Conservation (phyloP, 148 eudicot species). For the Vaccinium vitisidaea region DNA sequence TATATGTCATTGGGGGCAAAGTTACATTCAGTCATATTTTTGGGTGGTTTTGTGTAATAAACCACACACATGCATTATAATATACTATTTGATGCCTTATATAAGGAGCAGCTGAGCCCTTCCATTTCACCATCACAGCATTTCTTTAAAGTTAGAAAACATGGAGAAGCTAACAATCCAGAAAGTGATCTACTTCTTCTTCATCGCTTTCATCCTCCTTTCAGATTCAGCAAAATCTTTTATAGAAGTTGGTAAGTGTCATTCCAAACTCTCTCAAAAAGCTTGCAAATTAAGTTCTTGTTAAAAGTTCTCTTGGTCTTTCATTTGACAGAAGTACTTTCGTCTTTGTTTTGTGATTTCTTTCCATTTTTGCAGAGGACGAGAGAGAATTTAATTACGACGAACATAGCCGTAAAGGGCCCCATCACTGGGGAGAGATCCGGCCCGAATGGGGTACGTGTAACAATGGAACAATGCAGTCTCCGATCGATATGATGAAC, state of each 20-base stretch:
- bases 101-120: background rate
- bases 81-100: background rate
- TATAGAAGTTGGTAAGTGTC: slow-evolving; percentile 34
- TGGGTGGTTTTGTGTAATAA: background rate
- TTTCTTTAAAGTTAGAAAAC: background rate
- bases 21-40: background rate
- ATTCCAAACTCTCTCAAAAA: background rate
- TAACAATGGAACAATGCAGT: slow-evolving; percentile 35
- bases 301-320: no score
- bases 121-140: background rate
- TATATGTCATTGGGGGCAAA: background rate
- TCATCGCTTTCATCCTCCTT: slow-evolving; percentile 9
- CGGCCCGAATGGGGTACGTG: slow-evolving; percentile 43
- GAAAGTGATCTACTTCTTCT: background rate
- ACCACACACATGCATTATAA: background rate
- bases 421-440: slow-evolving; percentile 38
- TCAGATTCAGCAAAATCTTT: slow-evolving; percentile 18
- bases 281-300: background rate
- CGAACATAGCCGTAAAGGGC: slow-evolving; percentile 23
- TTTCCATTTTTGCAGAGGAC: slow-evolving; percentile 28
- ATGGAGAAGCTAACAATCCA: slow-evolving; percentile 1
- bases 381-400: slow-evolving; percentile 40
- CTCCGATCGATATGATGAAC: slow-evolving; percentile 41
- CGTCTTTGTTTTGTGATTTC: background rate
- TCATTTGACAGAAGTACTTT: no score